phyloP scores from a whole-genome alignment of 495 filamentous ascomycete genomes.

The Paragyromitra xinjiangensis region DNA sequence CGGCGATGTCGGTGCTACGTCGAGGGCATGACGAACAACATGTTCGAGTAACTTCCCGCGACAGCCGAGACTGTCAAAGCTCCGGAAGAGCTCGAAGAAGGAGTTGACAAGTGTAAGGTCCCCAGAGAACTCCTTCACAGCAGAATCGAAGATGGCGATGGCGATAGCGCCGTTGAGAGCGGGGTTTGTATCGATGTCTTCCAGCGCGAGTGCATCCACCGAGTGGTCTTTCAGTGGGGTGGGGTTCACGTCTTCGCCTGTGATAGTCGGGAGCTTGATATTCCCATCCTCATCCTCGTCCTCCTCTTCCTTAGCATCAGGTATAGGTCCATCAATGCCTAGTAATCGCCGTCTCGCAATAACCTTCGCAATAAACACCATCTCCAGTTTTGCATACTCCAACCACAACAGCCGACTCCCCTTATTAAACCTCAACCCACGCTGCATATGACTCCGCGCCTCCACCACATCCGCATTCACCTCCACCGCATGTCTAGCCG shows the following conservation, averaged over 20 bases:
- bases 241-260: slow-evolving; percentile 73
- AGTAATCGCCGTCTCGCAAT: slow-evolving; percentile 73
- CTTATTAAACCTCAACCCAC: slow-evolving; percentile 87
- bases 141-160: slow-evolving; percentile 87
- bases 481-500: slow-evolving; percentile 78
- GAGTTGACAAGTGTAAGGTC: slow-evolving; percentile 70
- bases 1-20: slow-evolving; percentile 67
- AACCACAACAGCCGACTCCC: slow-evolving; percentile 77
- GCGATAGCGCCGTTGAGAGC: slow-evolving; percentile 90
- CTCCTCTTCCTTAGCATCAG: slow-evolving; percentile 61
- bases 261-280: slow-evolving; percentile 70
- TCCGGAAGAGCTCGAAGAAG: slow-evolving; percentile 81
- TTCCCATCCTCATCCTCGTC: slow-evolving; percentile 60
- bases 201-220: slow-evolving; percentile 64
- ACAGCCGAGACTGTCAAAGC: slow-evolving; percentile 71
- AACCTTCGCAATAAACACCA: slow-evolving; percentile 87
- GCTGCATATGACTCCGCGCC: slow-evolving; percentile 84
- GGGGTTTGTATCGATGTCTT: slow-evolving; percentile 77
- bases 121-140: slow-evolving; percentile 77
- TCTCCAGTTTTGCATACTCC: slow-evolving; percentile 89
- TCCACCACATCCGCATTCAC: slow-evolving; percentile 82
- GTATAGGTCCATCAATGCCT: slow-evolving; percentile 68
- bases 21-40: slow-evolving; percentile 71
- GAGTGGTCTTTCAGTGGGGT: slow-evolving; percentile 63
- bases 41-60: slow-evolving; percentile 76